Percentiles rank a stretch among this genome's conserved stretches.
phyloP scores from a whole-genome alignment of 306 rosid species.

The Dryas alaskensis region DNA sequence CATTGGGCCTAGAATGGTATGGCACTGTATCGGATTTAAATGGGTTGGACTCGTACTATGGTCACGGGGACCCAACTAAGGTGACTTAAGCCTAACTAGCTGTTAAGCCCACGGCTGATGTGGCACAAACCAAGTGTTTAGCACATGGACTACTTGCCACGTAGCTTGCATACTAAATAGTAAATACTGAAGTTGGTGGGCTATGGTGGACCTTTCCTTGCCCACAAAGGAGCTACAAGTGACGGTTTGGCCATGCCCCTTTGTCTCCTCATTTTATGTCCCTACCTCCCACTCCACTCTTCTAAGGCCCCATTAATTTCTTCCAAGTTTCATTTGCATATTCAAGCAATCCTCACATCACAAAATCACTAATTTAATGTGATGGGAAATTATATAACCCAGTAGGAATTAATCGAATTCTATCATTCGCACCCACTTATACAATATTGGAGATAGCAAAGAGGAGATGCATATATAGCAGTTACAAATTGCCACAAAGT shows the following conservation, averaged over 20 bases:
- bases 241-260: slow-evolving; percentile 64
- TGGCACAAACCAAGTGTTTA: slow-evolving; percentile 26
- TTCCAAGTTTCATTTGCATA: not conserved
- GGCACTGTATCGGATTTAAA: no score
- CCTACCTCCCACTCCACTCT: slow-evolving; percentile 46
- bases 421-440: not conserved
- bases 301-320: slow-evolving; percentile 21
- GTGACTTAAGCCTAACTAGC: no score
- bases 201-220: slow-evolving; percentile 31
- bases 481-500: slow-evolving; percentile 12
- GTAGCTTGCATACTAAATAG: slow-evolving; percentile 38
- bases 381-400: no score
- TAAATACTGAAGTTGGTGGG: slow-evolving; percentile 26
- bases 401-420: not conserved
- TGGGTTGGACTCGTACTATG: no score
- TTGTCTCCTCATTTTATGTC: slow-evolving; percentile 47
- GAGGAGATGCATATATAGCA: not conserved
- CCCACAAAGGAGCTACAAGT: slow-evolving; percentile 34
- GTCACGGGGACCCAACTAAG: no score
- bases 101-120: not conserved
- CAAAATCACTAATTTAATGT: not conserved
- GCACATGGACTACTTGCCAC: slow-evolving; percentile 50
- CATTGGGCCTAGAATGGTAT: no score
- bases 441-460: not conserved
- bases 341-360: not conserved